These are phyloP conservation scores for Pleurostoma richardsiae DNA, from an alignment of 2,329 filamentous ascomycete genomes.

Conservation along the genomic window DNA sequence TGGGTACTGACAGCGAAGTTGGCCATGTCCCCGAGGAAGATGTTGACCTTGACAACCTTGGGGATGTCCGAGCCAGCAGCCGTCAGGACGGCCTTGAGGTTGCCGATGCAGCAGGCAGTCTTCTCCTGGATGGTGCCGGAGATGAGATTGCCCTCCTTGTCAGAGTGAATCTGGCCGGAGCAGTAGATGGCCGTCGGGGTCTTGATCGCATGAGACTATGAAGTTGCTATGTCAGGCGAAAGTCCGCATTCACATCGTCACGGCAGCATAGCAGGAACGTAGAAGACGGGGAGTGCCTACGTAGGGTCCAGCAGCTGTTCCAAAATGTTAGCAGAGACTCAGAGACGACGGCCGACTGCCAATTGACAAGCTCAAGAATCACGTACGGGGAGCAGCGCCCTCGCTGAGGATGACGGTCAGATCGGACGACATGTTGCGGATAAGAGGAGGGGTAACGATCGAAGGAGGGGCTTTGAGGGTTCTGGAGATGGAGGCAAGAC, in stretches of 20 bases:
- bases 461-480: too few relatives aligned
- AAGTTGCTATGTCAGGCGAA: conserved; percentile 3
- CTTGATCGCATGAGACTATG: conserved; percentile 61
- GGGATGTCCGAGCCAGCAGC: conserved; percentile 74
- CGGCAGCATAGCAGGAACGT: not conserved
- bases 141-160: conserved; percentile 48
- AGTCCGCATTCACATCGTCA: not conserved
- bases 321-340: not conserved
- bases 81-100: conserved; percentile 77
- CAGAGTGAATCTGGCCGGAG: conserved; percentile 66
- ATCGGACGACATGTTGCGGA: conserved; percentile 37
- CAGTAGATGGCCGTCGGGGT: conserved; percentile 61
- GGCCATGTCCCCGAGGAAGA: conserved; percentile 89
- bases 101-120: conserved; percentile 62
- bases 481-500: too few relatives aligned
- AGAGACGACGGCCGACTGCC: not conserved
- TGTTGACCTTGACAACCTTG: conserved; percentile 84
- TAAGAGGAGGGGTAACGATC: not conserved
- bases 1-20: conserved; percentile 60
- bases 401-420: conserved; percentile 49
- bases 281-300: conserved; percentile 33
- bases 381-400: conserved; percentile 54
- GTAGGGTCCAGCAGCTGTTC: conserved; percentile 56
- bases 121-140: conserved; percentile 59
- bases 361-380: not conserved